Percentiles rank a stretch among this genome's conserved stretches.
Conservation (phyloP, 2,329 filamentous ascomycete genomes). For the Calonectria henricotiae region DNA sequence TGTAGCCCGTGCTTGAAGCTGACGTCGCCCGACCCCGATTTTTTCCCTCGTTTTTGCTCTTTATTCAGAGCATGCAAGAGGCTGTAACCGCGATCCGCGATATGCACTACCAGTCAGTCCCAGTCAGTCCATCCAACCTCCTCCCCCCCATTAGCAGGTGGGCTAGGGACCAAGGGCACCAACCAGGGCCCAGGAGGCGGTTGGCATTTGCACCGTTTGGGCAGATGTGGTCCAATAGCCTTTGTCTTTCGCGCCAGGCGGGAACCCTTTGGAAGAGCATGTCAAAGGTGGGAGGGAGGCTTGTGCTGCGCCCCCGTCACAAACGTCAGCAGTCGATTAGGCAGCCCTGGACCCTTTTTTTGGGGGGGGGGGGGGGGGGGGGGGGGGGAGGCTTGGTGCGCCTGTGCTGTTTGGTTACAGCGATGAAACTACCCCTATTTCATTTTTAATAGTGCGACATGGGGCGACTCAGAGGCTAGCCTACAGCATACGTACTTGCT, state of each 20-base stretch:
- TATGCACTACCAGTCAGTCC: background rate
- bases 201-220: background rate
- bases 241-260: constrained; percentile 17
- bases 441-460: constrained; percentile 10
- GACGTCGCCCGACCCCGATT: constrained; percentile 49
- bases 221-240: constrained; percentile 2
- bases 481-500: background rate
- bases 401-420: constrained; percentile 14
- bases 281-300: constrained; percentile 16
- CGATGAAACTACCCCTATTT: constrained; percentile 33
- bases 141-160: background rate
- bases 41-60: constrained; percentile 35
- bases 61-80: constrained; percentile 17
- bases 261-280: background rate
- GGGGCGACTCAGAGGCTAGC: background rate
- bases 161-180: background rate
- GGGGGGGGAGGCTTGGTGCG: constrained; percentile 7
- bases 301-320: constrained; percentile 34
- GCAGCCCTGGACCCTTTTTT: background rate
- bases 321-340: constrained; percentile 37
- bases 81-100: constrained; percentile 11
- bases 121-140: background rate
- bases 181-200: background rate
- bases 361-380: background rate
- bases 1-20: constrained; percentile 46